phyloP scores from a whole-genome alignment of 1,139 yeast genomes.

The Yamadazyma conglobata region DNA sequence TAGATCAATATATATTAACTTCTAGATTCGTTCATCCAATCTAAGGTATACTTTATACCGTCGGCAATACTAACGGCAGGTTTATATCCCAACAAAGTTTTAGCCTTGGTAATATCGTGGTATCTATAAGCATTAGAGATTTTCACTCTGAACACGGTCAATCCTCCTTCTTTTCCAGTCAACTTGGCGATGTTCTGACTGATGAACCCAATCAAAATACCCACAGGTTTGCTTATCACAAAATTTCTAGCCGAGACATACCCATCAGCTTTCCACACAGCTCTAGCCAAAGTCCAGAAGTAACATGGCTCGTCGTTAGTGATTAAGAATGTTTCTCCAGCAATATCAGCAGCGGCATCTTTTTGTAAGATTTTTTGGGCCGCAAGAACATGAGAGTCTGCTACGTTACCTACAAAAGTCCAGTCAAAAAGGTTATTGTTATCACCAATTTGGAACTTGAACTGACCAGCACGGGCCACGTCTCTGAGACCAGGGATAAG shows the following conservation, averaged over 20 bases:
- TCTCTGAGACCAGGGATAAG: conserved; percentile 87
- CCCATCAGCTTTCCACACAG: conserved; percentile 97
- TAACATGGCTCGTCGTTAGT: conserved; percentile 95
- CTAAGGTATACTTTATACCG: conserved; percentile 77
- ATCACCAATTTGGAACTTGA: conserved; percentile 90
- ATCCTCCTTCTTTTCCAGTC: conserved; percentile 82
- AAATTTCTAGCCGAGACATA: conserved; percentile 67
- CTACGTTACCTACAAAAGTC: conserved; percentile 99
- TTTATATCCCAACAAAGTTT: conserved; percentile 65
- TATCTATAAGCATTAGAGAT: conserved; percentile 94
- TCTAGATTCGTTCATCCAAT: conserved; percentile 78
- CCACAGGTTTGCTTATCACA: conserved; percentile 68
- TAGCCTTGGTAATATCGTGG: conserved; percentile 89
- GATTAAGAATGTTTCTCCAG: conserved; percentile 85
- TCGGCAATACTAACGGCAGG: conserved; percentile 81
- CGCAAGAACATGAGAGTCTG: conserved; percentile 93
- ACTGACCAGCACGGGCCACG: conserved; percentile 82
- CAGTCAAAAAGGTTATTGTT: conserved; percentile 92
- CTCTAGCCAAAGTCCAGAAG: conserved; percentile 95
- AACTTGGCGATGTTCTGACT: conserved; percentile 70
- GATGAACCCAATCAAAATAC: conserved; percentile 74
- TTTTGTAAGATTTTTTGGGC: conserved; percentile 66
- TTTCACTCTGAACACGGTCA: conserved; percentile 92
- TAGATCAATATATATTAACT: too few relatives aligned
- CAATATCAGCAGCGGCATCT: conserved; percentile 39